Evolutionary conservation across 805 yeast genomes (phyloP).

Genomic region (Metschnikowia cubensis): DNA sequence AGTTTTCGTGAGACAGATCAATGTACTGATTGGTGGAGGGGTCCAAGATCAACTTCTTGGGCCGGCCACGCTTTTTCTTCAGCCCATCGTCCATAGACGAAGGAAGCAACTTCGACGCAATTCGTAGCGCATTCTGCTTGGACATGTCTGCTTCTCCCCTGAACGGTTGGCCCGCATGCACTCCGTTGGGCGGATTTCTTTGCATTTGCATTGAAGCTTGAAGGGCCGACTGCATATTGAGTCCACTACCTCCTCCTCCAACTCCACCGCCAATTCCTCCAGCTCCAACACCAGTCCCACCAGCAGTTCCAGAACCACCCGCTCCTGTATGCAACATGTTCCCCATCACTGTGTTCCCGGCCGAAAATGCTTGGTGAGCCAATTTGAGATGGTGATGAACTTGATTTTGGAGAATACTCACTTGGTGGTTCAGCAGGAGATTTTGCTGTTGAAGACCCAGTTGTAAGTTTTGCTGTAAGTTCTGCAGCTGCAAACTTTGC

Average conservation of each 20-base stretch:
- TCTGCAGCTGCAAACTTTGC: slow-evolving; percentile 3
- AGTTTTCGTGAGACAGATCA: slow-evolving; percentile 40
- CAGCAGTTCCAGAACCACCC: not conserved
- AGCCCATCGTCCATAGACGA: slow-evolving; percentile 10
- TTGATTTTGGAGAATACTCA: slow-evolving; percentile 8
- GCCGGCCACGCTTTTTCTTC: slow-evolving; percentile 41
- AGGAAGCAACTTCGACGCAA: slow-evolving; percentile 9
- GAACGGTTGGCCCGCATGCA: not conserved
- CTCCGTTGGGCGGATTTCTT: not conserved
- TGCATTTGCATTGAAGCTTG: slow-evolving; percentile 7
- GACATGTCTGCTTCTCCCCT: slow-evolving; percentile 3
- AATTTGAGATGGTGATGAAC: not conserved
- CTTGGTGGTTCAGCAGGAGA: not conserved
- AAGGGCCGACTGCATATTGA: slow-evolving; percentile 3
- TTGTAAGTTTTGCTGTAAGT: slow-evolving; percentile 5
- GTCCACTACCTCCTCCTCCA: not conserved
- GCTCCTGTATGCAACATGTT: not conserved
- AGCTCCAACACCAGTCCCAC: too few species aligned
- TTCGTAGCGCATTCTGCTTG: slow-evolving; percentile 1
- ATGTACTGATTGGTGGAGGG: slow-evolving; percentile 39
- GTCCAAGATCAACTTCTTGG: slow-evolving; percentile 38
- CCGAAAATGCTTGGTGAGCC: not conserved
- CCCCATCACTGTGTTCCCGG: not conserved
- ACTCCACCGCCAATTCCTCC: too few species aligned
- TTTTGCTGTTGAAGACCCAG: slow-evolving; percentile 8